Evolutionary conservation across 352 stramenopile species (phyloP), one percentile per base, ranked within the genome.

Genomic region (Phytophthora constricta): DNA sequence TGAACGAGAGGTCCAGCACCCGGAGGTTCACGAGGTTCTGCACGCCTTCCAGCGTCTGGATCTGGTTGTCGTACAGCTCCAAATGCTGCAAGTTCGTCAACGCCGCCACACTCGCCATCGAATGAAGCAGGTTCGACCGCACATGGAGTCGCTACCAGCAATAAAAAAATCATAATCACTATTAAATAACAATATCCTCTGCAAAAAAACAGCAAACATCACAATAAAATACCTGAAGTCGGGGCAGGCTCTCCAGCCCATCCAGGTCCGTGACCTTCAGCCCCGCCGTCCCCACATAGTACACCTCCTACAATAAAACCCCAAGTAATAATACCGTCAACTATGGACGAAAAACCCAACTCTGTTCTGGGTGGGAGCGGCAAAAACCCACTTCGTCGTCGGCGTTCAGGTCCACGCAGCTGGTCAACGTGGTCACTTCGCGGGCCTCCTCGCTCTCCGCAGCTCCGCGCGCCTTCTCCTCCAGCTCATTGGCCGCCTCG

Each of bases 21-120:
- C 80, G 78, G 17, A 96, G 63, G 34, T 89, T 82, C 51, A 79
- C 61, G 19, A 96, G 80, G 39, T 70, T 51, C 16, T 92, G 65
- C 33, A 97, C 56, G 17, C 74, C 74, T 17, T 77, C 56, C 47
- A 99, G 85, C 16, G 79, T 76, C 71, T 97, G 82, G 63, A 99
- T 96, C 69, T 98, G 84, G 83, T 99, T 99, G 73, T 99, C 97
- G 85, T 99, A 99, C 19, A 99, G 79, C 79, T 99, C 97, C 25
- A 99, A 77, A 20, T 98, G 85, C 72, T 95, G 67, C 53, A 99
- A 83, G 19, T 72, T 80, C 39, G 76, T 50, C 11, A 97, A 58
- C 5, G 74, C 52, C 11, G 73, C 72, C 14, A 98, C 89, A 41
- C 76, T 83, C 2, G 74, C 76, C 81, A 98, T 95, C 22, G 91